Base-by-base conservation (phyloP, 306 rosid genomes). In the Lathyrus aphaca region DNA sequence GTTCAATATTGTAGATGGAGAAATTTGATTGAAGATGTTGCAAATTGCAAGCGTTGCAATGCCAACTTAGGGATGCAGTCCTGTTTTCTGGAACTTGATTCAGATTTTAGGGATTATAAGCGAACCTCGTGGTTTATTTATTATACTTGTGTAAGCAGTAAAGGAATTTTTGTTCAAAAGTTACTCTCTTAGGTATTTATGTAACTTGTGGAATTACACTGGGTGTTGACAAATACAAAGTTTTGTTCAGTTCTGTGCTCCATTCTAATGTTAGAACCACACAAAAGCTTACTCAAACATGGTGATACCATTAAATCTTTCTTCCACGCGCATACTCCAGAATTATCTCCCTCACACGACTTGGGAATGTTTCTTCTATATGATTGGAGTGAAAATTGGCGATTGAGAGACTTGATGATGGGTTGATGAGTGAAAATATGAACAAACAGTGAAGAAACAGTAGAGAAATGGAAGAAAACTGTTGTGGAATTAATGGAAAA, bases 11-110 rank as follows among this genome's bases (percentile, higher is more conserved):
- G 82, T 71, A 90, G 96, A 90, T 86, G 96, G 96, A 87, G 78
- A 86, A 78, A 66, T 80, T 90, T 37, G 96, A 89, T 79, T 92
- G 86, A 90, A 74, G 85, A 71, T 66, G 75, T 58, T 59, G 35
- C 32, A 65, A 69, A 50, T 58, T 54, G 40, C 27, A 60, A 74
- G 58, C 74, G 48, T 46, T 18, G 64, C 42, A 50, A 25, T 32
- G 53, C 42, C 27, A 39, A 69, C 66, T 10, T 43, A 48, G 69
- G 73, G 51, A 18, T 15, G 73, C 29, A 9, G 32, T 78, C 76
- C 46, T 18, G 48, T 75, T 73, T 69, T 75, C 67, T 78, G 68
- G 83, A 63, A 44, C 69, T 72, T 46, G 66, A 62, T 69, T 64
- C 75, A 18, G 82, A 65, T 42, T 68, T 39, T 44, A 40, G 71